A percentile compares a stretch with the other conserved stretches of the same genome.
phyloP scores from a whole-genome alignment of 2,329 filamentous ascomycete species.

The Ophiosphaerella korrae region DNA sequence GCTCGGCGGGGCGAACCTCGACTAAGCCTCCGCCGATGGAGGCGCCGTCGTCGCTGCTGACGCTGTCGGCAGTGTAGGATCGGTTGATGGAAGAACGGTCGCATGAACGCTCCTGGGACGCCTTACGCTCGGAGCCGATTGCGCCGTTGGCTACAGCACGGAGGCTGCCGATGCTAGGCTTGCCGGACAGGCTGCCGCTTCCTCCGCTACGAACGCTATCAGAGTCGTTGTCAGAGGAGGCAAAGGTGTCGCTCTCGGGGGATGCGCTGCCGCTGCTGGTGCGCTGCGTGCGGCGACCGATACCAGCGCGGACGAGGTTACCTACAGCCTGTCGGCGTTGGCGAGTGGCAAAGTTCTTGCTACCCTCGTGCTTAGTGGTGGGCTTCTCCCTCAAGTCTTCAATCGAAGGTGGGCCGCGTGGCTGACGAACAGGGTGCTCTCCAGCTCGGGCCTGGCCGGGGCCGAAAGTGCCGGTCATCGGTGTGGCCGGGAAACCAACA shows the following conservation, averaged over 20 bases:
- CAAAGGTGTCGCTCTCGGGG: conserved; percentile 84
- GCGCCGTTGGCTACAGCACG: conserved; percentile 80
- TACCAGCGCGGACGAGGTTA: conserved; percentile 87
- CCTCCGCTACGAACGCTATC: conserved; percentile 62
- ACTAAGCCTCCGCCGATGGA: conserved; percentile 62
- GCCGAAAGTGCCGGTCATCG: conserved; percentile 83
- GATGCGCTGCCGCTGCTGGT: conserved; percentile 79
- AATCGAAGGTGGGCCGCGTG: conserved; percentile 85
- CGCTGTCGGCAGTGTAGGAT: conserved; percentile 65
- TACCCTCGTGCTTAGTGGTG: conserved; percentile 90
- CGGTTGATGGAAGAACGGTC: conserved; percentile 43
- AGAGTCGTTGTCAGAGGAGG: conserved; percentile 69
- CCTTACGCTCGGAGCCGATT: conserved; percentile 85
- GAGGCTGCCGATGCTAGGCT: conserved; percentile 73
- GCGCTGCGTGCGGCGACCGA: conserved; percentile 77
- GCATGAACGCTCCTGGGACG: conserved; percentile 45
- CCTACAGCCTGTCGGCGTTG: conserved; percentile 90
- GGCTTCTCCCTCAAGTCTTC: conserved; percentile 91
- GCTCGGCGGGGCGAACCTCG: conserved; percentile 58
- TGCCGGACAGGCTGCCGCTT: conserved; percentile 81
- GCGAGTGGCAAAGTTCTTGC: conserved; percentile 94
- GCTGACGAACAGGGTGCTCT: conserved; percentile 92
- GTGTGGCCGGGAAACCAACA: conserved; percentile 75
- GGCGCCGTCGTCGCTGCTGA: conserved; percentile 65
- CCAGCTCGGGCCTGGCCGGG: conserved; percentile 91